Evolutionary conservation across 2,329 filamentous ascomycete species (phyloP).

Genomic region (Ophiocordyceps camponoti-saundersi): DNA sequence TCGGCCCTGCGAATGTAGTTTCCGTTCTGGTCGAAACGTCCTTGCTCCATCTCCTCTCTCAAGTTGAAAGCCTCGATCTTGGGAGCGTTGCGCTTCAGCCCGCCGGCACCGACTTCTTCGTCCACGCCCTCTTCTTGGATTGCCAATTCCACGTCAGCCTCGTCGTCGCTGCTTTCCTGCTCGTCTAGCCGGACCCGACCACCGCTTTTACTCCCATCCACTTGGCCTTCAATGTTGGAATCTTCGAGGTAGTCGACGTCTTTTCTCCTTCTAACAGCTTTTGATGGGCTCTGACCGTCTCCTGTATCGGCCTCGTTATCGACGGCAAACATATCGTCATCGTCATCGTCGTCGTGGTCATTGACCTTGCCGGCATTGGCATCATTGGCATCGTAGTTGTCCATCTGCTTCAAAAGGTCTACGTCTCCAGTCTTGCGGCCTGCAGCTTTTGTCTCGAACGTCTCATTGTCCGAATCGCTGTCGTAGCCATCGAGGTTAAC

Average conservation of each 20-base stretch:
- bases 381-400: conserved; percentile 29
- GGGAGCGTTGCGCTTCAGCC: conserved; percentile 82
- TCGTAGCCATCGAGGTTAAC: conserved; percentile 97
- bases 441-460: conserved; percentile 60
- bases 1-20: conserved; percentile 82
- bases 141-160: conserved; percentile 53
- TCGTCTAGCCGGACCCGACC: conserved; percentile 49
- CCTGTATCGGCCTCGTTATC: conserved; percentile 38
- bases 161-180: conserved; percentile 40
- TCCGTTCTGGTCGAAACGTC: conserved; percentile 74
- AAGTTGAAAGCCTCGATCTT: conserved; percentile 96
- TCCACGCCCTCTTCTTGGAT: conserved; percentile 63
- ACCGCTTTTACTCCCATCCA: conserved; percentile 53
- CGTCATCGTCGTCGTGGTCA: conserved; percentile 41
- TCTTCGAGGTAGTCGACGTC: conserved; percentile 43
- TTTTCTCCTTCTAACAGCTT: conserved; percentile 32
- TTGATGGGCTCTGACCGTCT: conserved; percentile 14
- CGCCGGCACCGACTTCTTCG: conserved; percentile 77
- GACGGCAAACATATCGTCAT: conserved; percentile 76
- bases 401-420: conserved; percentile 32
- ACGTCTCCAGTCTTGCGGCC: conserved; percentile 34
- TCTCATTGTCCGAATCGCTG: conserved; percentile 82
- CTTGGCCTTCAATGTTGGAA: conserved; percentile 61
- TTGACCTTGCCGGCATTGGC: conserved; percentile 11
- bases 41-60: conserved; percentile 76